Evolutionary conservation across 2,329 filamentous ascomycete genomes (phyloP).

Genomic region (Claviceps citrina): DNA sequence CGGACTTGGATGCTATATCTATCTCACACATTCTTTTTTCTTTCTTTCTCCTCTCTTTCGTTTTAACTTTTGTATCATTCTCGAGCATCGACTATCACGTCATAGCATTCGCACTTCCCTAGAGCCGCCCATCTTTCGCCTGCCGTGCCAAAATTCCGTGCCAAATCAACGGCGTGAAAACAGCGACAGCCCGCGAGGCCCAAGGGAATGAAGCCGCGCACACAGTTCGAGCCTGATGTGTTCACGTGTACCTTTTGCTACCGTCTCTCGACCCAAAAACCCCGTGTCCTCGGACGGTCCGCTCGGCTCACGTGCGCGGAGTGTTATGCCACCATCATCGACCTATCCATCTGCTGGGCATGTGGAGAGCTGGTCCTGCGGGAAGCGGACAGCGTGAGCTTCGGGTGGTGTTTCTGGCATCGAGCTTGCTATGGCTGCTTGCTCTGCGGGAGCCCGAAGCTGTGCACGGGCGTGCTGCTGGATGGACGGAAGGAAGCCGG

Average conservation of each 20-base stretch:
- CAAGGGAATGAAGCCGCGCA: background rate
- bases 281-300: conserved; percentile 28
- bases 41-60: no score
- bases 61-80: no score
- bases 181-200: no score
- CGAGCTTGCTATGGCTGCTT: conserved; percentile 40
- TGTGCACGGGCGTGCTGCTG: conserved; percentile 19
- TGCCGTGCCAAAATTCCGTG: no score
- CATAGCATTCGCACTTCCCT: background rate
- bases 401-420: conserved; percentile 49
- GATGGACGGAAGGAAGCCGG: conserved; percentile 18
- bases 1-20: no score
- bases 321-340: conserved; percentile 32
- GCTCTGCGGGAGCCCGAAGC: conserved; percentile 29
- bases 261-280: conserved; percentile 21
- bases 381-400: conserved; percentile 38
- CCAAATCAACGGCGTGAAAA: no score
- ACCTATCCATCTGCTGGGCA: conserved; percentile 42
- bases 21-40: background rate
- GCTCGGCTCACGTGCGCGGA: conserved; percentile 32
- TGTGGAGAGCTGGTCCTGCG: conserved; percentile 40
- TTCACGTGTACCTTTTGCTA: conserved; percentile 45
- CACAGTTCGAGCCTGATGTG: conserved; percentile 4
- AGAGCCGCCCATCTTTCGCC: background rate
- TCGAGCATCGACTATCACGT: background rate